Evolutionary conservation across 2,329 filamentous ascomycete species (phyloP).

Genomic region (Plenodomus lindquistii): DNA sequence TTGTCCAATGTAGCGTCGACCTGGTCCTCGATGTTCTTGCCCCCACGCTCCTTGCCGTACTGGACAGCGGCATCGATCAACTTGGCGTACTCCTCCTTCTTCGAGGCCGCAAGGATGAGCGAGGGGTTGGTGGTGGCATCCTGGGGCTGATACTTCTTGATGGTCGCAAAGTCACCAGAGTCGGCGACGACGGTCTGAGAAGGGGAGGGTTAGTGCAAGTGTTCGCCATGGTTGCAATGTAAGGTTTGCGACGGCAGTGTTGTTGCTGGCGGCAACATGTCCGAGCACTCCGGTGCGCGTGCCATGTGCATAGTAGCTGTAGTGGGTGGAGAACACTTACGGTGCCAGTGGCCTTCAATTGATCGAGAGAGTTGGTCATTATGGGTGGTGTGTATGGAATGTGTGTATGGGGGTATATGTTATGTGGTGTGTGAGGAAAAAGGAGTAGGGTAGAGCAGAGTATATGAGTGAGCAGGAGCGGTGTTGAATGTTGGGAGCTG

Average conservation of each 20-base stretch:
- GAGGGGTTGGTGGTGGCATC: constrained; percentile 99
- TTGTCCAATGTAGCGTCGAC: constrained; percentile 89
- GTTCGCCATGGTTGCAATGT: constrained; percentile 6
- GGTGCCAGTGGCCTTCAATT: constrained; percentile 96
- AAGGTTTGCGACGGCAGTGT: constrained; percentile 2
- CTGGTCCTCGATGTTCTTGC: constrained; percentile 72
- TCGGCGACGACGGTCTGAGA: constrained; percentile 89
- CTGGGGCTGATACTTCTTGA: constrained; percentile 99
- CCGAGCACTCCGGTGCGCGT: constrained; percentile 4
- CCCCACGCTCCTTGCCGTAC: constrained; percentile 75
- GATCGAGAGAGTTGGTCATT: constrained; percentile 91
- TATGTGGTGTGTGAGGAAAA: constrained; percentile 23
- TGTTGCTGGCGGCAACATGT: constrained; percentile 9
- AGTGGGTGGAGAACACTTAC: constrained; percentile 62
- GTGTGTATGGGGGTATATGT: constrained; percentile 4
- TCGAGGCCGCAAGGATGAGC: constrained; percentile 95
- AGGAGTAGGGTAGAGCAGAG: constrained; percentile 6
- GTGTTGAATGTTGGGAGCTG: constrained; percentile 26
- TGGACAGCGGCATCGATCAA: constrained; percentile 84
- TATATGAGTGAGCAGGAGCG: constrained; percentile 3
- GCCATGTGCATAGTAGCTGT: background rate
- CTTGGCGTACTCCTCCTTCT: constrained; percentile 95
- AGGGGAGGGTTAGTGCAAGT: constrained; percentile 10
- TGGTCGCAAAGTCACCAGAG: constrained; percentile 84
- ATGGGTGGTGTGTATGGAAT: constrained; percentile 6